Percentiles rank a stretch among this genome's conserved stretches.
phyloP scores from a whole-genome alignment of 2,329 filamentous ascomycete genomes.

The Ophiocordyceps sinensis region DNA sequence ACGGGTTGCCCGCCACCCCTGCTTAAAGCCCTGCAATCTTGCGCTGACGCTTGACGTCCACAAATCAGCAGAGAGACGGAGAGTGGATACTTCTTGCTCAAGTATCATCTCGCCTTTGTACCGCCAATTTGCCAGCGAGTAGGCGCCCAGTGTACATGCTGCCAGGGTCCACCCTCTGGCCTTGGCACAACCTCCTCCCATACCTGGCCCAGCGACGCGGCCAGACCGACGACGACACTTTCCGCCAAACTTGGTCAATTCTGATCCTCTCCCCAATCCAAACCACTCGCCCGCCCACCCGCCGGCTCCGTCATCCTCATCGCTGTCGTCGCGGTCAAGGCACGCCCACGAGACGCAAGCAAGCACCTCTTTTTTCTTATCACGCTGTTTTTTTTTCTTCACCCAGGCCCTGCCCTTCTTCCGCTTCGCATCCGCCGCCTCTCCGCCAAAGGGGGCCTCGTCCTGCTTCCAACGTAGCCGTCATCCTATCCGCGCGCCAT shows the following conservation, averaged over 20 bases:
- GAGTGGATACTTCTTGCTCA: too few relatives aligned
- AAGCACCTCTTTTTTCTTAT: neutral
- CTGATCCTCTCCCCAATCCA: neutral
- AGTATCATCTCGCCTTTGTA: too few relatives aligned
- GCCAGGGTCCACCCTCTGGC: neutral
- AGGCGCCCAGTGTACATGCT: neutral
- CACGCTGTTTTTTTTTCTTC: neutral
- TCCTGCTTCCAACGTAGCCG: neutral
- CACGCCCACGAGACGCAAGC: neutral
- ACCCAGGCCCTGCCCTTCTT: neutral
- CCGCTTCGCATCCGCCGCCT: neutral
- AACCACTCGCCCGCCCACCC: neutral
- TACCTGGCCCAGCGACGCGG: neutral
- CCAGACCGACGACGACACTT: constrained; percentile 1
- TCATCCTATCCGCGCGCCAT: constrained; percentile 1
- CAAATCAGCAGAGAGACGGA: too few relatives aligned
- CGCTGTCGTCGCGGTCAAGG: neutral
- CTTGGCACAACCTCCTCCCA: neutral
- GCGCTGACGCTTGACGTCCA: too few relatives aligned
- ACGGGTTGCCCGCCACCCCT: too few relatives aligned
- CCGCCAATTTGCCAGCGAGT: too few relatives aligned
- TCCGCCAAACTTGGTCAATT: neutral
- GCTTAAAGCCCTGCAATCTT: too few relatives aligned
- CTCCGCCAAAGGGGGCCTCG: neutral
- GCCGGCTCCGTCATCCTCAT: neutral